Base-by-base conservation (phyloP, 768 basidiomycete species). In the Hygrophorus russula region DNA sequence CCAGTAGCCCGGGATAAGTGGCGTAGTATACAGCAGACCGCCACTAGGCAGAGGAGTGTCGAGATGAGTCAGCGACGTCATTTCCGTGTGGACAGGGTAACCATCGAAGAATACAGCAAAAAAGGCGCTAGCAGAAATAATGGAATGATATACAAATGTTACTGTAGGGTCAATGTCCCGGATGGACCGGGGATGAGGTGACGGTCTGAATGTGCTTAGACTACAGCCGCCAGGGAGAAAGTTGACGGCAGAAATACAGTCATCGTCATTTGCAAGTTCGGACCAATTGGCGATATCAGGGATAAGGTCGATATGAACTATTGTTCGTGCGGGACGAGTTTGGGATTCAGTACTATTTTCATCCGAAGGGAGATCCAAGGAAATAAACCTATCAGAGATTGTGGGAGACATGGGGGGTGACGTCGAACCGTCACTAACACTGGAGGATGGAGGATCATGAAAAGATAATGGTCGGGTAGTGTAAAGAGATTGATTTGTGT, bases 1-100 rank as follows among this genome's bases (percentile, higher is more conserved):
- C 83, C 83, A 86, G 52, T 73, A 84, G 36, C 65, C 66, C 3
- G 83, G 83, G 5, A 75, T 73, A 19, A 86, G 66, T 1, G 68
- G 47, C 2, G 78, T 79, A 46, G 67, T 73, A 60, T 86, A 84
- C 27, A 84, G 54, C 15, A 67, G 59, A 14, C 63, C 53, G 12
- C 56, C 54, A 43, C 65, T 54, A 29, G 43, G n/a, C 48, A 54
- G 46, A 20, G 55, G 47, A 4, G 52, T 45, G n/a, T 62, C 61
- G 1, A 54, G 29, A 8, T 54, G 48, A 12, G 52, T 57, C 36
- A 75, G 61, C 4, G 54, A 40, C 0, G 70, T 68, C 17, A 58
- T 59, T 55, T 83, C 82, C 0, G 68, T 65, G 56, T 74, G 75
- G 38, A 80, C 63, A 39, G 69, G 51, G 15, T 59, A 61, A 10